phyloP scores from a whole-genome alignment of 495 filamentous ascomycete genomes.

The Jackrogersella minutella region DNA sequence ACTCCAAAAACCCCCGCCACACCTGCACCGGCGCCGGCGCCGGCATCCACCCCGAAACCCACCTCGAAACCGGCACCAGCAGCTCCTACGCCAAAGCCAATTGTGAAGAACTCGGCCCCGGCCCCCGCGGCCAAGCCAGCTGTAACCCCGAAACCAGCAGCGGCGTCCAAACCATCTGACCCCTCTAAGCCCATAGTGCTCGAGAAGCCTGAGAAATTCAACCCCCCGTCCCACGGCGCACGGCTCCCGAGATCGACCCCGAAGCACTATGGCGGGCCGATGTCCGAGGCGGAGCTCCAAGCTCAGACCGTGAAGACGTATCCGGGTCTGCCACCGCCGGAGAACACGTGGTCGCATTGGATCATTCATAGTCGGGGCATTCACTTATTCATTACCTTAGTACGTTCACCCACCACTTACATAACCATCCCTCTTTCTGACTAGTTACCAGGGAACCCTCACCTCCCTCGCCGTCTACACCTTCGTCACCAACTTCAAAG shows the following conservation, averaged over 20 bases:
- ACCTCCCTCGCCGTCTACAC: constrained; percentile 70
- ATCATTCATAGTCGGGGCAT: constrained; percentile 76
- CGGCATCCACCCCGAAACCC: neutral
- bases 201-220: constrained; percentile 81
- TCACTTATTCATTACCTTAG: constrained; percentile 81
- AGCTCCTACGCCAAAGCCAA: too few relatives aligned
- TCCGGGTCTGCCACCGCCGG: constrained; percentile 80
- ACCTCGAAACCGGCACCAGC: constrained; percentile 7
- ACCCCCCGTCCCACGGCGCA: constrained; percentile 81
- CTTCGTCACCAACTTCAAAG: constrained; percentile 73
- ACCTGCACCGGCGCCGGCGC: neutral
- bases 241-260: constrained; percentile 56
- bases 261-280: constrained; percentile 72
- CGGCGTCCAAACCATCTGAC: constrained; percentile 9
- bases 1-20: constrained; percentile 1
- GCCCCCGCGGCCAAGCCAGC: constrained; percentile 29
- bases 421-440: neutral
- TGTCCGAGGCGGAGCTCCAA: constrained; percentile 65
- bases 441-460: constrained; percentile 66
- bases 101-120: too few relatives aligned
- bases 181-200: constrained; percentile 67
- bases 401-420: constrained; percentile 49
- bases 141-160: constrained; percentile 21
- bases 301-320: constrained; percentile 73
- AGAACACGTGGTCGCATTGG: constrained; percentile 76